phyloP scores from a whole-genome alignment of 345 rosid genomes.

The Streptanthus diversifolius region DNA sequence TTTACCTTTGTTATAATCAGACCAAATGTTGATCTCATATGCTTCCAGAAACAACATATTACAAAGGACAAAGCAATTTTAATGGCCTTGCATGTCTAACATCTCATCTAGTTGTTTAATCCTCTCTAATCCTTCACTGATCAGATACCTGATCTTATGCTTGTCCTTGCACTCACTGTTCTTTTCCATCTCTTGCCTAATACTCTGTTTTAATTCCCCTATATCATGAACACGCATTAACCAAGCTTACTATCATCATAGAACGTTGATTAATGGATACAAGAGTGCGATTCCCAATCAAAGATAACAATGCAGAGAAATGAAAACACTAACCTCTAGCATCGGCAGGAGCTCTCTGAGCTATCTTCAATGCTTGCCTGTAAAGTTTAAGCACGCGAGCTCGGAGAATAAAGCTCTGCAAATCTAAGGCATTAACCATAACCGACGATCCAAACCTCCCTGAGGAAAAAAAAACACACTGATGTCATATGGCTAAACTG shows the following conservation, averaged over 20 bases:
- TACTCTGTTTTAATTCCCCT: conserved; percentile 58
- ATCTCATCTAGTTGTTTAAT: conserved; percentile 68
- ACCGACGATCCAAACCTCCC: background rate
- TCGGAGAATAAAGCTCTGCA: conserved; percentile 77
- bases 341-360: conserved; percentile 62
- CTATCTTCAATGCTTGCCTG: conserved; percentile 67
- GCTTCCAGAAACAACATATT: too few relatives aligned
- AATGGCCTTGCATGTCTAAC: conserved; percentile 83
- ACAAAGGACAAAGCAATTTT: background rate
- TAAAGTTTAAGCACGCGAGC: conserved; percentile 85
- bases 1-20: too few relatives aligned
- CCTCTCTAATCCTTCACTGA: conserved; percentile 79
- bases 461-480: background rate
- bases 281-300: background rate
- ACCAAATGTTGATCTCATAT: too few relatives aligned
- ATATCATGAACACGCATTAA: background rate
- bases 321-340: conserved; percentile 49
- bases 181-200: conserved; percentile 72
- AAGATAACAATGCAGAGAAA: background rate
- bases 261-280: background rate
- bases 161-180: conserved; percentile 60
- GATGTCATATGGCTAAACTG: background rate
- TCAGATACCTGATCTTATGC: conserved; percentile 62
- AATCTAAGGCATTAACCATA: conserved; percentile 51
- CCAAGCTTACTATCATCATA: background rate